These are phyloP conservation scores for Rhododendron mucronatum DNA, from an alignment of 148 eudicot genomes.

Conservation along the genomic window DNA sequence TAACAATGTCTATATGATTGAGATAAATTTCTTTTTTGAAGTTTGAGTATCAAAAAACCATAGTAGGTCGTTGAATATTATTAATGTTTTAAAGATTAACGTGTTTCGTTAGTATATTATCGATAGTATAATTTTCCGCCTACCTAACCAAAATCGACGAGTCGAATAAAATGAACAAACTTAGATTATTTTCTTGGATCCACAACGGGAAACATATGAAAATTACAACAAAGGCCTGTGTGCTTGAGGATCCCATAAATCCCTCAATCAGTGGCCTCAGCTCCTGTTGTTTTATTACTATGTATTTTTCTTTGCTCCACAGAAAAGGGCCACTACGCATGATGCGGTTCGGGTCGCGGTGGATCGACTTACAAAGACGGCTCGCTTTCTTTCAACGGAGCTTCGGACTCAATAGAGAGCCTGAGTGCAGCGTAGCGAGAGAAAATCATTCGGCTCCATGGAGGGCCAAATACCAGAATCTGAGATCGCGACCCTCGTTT, in stretches of 20 bases:
- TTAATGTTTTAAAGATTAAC: too few species aligned
- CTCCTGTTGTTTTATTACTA: not conserved
- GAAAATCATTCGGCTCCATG: not conserved
- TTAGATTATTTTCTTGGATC: not conserved
- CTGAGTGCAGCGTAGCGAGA: not conserved
- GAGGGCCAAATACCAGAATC: not conserved
- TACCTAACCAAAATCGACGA: too few species aligned
- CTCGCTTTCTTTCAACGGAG: not conserved
- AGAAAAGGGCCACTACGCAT: not conserved
- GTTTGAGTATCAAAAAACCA: too few species aligned
- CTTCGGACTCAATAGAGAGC: too few species aligned
- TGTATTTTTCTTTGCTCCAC: too few species aligned
- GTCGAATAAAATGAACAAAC: too few species aligned
- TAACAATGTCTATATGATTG: too few species aligned
- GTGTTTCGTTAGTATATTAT: too few species aligned
- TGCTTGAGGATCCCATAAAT: not conserved
- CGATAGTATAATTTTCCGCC: too few species aligned
- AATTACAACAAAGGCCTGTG: not conserved
- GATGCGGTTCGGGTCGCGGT: not conserved
- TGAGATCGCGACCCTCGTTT: too few species aligned
- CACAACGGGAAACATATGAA: not conserved
- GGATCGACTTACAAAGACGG: not conserved
- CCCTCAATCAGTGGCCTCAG: not conserved
- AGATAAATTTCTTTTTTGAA: too few species aligned
- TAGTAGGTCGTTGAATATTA: too few species aligned